phyloP scores from a whole-genome alignment of 768 basidiomycete species.

The Suillus subalutaceus region DNA sequence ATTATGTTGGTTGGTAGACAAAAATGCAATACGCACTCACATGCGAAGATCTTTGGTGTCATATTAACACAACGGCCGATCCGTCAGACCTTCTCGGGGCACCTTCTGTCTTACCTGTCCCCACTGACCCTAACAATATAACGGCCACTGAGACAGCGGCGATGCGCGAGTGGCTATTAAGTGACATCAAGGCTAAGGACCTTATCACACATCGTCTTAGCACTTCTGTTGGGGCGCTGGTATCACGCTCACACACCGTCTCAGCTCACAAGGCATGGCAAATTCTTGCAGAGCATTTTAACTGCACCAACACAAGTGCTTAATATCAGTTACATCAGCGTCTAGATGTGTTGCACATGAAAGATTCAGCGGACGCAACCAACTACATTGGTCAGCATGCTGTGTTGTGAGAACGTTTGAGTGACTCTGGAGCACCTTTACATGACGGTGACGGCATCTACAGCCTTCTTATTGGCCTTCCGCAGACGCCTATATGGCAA shows the following conservation, averaged over 20 bases:
- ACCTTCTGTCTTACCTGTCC: not conserved
- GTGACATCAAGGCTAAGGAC: conserved; percentile 9
- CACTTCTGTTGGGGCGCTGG: not conserved
- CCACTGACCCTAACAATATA: not conserved
- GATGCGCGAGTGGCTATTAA: not conserved
- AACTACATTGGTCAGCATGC: not conserved
- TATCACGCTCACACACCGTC: not conserved
- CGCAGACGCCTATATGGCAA: not conserved
- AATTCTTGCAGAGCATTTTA: not conserved
- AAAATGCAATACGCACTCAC: conserved; percentile 7
- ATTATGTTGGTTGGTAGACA: not conserved
- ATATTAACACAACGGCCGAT: conserved; percentile 8
- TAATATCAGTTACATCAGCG: not conserved
- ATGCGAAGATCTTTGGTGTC: not conserved
- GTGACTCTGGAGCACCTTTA: not conserved
- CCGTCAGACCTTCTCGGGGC: not conserved
- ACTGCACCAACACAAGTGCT: not conserved
- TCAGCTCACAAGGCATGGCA: not conserved
- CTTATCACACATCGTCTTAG: not conserved
- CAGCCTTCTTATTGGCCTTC: not conserved
- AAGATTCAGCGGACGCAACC: not conserved
- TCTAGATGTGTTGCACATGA: not conserved
- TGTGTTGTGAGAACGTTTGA: not conserved
- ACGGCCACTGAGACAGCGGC: not conserved
- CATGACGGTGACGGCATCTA: not conserved